Evolutionary conservation across 169 alveolate species (phyloP).

Genomic region (Eimeria falciformis): DNA sequence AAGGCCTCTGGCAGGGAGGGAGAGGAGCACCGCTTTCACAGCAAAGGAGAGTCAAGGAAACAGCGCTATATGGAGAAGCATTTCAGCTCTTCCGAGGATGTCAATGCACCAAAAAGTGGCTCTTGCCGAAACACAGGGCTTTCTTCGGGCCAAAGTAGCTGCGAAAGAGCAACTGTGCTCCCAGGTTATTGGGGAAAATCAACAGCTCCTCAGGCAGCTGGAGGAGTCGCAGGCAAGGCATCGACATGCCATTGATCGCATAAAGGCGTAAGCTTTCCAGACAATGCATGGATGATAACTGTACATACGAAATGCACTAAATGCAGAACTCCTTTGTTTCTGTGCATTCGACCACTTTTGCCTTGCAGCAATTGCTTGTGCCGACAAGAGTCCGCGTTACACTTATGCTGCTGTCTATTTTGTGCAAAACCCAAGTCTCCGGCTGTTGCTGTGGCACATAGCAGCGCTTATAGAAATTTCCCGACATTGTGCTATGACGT

Average conservation of each 20-base stretch:
- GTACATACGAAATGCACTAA: too few species aligned
- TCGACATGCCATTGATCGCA: slow-evolving; percentile 26
- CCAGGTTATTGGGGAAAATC: slow-evolving; percentile 48
- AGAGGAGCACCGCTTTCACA: not conserved
- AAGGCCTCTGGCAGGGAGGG: not conserved
- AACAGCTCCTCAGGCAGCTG: slow-evolving; percentile 32
- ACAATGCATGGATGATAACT: not conserved
- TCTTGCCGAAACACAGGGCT: slow-evolving; percentile 52
- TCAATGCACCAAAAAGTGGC: slow-evolving; percentile 26
- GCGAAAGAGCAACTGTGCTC: slow-evolving; percentile 64
- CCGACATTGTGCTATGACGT: too few species aligned
- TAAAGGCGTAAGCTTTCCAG: slow-evolving; percentile 21
- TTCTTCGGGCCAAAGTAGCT: slow-evolving; percentile 51
- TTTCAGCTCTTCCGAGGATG: not conserved
- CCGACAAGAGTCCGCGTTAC: too few species aligned
- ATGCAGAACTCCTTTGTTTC: too few species aligned
- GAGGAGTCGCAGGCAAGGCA: slow-evolving; percentile 29
- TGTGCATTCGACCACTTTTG: too few species aligned
- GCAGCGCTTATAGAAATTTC: too few species aligned
- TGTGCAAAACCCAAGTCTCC: too few species aligned
- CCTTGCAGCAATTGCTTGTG: too few species aligned
- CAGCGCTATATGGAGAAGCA: not conserved
- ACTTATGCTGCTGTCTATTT: not conserved
- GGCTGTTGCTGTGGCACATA: too few species aligned
- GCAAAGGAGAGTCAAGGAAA: not conserved